phyloP scores from a whole-genome alignment of 1,284 basidiomycete genomes.

The Cutaneotrichosporon dermatis region DNA sequence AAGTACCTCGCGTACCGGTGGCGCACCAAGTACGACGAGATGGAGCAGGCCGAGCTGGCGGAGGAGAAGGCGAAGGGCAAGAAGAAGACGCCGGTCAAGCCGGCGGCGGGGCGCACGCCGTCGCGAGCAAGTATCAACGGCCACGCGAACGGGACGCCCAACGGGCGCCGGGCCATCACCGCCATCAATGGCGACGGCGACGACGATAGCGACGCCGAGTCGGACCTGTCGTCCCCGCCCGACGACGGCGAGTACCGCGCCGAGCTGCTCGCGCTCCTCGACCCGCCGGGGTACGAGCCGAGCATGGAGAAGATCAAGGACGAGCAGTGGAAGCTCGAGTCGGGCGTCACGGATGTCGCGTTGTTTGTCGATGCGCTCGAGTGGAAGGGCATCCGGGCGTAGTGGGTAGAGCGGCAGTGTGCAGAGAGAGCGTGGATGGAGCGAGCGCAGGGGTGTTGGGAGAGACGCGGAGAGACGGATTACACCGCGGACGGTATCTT shows the following conservation, averaged over 20 bases:
- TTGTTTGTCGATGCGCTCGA: slow-evolving; percentile 37
- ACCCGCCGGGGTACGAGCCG: slow-evolving; percentile 22
- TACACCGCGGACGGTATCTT: too few species aligned
- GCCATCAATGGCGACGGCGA: too few species aligned
- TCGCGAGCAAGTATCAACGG: neutral
- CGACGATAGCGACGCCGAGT: slow-evolving; percentile 4
- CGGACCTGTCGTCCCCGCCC: slow-evolving; percentile 20
- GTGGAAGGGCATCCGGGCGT: slow-evolving; percentile 26
- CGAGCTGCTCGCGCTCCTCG: slow-evolving; percentile 22
- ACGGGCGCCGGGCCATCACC: too few species aligned
- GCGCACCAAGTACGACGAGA: slow-evolving; percentile 12
- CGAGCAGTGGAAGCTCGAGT: slow-evolving; percentile 12
- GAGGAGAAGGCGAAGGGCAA: slow-evolving; percentile 1
- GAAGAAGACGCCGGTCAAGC: slow-evolving; percentile 1
- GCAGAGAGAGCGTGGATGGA: too few species aligned
- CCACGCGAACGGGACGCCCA: too few species aligned
- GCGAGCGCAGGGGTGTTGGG: too few species aligned
- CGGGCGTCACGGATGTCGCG: slow-evolving; percentile 14
- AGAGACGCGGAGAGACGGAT: too few species aligned
- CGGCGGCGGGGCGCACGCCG: slow-evolving; percentile 3
- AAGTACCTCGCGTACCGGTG: slow-evolving; percentile 28
- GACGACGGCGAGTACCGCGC: neutral
- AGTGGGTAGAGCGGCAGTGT: too few species aligned
- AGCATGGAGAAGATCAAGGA: slow-evolving; percentile 2
- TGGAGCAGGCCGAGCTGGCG: slow-evolving; percentile 7